Evolutionary conservation across 2,329 filamentous ascomycete species (phyloP).

Genomic region (Emergomyces pasteurianus): DNA sequence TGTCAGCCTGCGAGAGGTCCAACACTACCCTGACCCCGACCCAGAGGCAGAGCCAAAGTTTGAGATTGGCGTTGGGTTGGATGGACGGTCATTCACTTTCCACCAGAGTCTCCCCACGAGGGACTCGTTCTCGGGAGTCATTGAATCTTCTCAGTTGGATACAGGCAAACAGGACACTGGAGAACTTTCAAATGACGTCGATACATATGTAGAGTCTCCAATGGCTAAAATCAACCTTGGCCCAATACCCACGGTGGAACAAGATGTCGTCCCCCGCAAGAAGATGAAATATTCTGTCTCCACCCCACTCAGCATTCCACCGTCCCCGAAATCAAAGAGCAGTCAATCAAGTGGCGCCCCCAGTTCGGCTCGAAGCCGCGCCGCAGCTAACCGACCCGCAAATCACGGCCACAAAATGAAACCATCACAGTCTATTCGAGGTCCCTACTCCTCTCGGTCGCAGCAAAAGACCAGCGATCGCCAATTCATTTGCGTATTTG

Average conservation of each 20-base stretch:
- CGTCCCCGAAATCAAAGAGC: neutral
- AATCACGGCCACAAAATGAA: neutral
- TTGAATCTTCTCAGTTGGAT: neutral
- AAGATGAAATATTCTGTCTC: neutral
- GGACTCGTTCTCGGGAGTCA: neutral
- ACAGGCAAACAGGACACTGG: neutral
- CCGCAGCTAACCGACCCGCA: neutral
- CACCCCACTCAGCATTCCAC: neutral
- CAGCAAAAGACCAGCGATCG: slow-evolving; percentile 4
- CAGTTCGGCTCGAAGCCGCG: neutral
- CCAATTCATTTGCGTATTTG: slow-evolving; percentile 63
- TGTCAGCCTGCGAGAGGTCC: slow-evolving; percentile 12
- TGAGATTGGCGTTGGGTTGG: neutral
- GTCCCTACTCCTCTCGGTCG: neutral
- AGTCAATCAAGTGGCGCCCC: neutral
- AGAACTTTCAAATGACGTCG: neutral
- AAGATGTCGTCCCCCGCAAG: slow-evolving; percentile 1
- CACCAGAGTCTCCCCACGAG: neutral
- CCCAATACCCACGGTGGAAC: too few relatives aligned
- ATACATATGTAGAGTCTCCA: neutral
- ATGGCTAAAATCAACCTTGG: neutral
- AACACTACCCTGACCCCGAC: slow-evolving; percentile 13
- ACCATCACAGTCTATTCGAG: neutral
- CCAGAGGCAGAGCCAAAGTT: slow-evolving; percentile 8
- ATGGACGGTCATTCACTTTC: neutral